phyloP scores from a whole-genome alignment of 75 land plant species.

The Azolla pinnata region DNA sequence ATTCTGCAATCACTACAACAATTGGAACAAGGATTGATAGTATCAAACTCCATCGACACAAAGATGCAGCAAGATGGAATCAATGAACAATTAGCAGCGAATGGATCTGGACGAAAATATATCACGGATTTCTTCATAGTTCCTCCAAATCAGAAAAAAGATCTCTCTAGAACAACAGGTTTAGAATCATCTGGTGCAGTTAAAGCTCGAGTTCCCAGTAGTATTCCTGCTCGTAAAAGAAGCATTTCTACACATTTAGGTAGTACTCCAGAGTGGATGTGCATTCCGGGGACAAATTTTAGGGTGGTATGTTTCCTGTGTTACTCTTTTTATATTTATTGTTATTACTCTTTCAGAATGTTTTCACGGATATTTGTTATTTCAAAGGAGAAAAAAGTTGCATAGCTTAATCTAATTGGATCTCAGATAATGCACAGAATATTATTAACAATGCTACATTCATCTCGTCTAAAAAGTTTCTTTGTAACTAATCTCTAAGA shows the following conservation, averaged over 20 bases:
- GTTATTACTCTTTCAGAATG: neutral
- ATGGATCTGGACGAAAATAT: slow-evolving; percentile 42
- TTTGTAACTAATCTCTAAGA: no score
- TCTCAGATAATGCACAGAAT: no score
- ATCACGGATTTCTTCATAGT: slow-evolving; percentile 71
- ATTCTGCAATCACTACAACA: slow-evolving; percentile 63
- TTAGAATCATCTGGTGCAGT: slow-evolving; percentile 2
- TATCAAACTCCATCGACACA: neutral
- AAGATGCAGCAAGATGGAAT: neutral
- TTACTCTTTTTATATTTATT: slow-evolving; percentile 2
- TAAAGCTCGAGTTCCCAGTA: slow-evolving; percentile 8
- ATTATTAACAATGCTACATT: no score
- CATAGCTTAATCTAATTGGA: neutral
- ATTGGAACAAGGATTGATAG: slow-evolving; percentile 20
- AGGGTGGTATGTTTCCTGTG: slow-evolving; percentile 69
- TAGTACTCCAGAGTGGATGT: slow-evolving; percentile 66
- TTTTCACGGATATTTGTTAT: neutral
- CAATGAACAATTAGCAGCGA: slow-evolving; percentile 9
- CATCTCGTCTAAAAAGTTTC: no score
- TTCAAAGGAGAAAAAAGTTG: neutral
- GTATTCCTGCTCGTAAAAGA: slow-evolving; percentile 9
- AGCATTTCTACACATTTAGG: neutral
- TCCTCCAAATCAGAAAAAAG: slow-evolving; percentile 14
- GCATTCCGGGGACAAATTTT: slow-evolving; percentile 86
- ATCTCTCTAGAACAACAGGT: neutral